Evolutionary conservation across 495 filamentous ascomycete genomes (phyloP), one percentile per base, ranked within the genome.

Genomic region (Neurospora sp.): DNA sequence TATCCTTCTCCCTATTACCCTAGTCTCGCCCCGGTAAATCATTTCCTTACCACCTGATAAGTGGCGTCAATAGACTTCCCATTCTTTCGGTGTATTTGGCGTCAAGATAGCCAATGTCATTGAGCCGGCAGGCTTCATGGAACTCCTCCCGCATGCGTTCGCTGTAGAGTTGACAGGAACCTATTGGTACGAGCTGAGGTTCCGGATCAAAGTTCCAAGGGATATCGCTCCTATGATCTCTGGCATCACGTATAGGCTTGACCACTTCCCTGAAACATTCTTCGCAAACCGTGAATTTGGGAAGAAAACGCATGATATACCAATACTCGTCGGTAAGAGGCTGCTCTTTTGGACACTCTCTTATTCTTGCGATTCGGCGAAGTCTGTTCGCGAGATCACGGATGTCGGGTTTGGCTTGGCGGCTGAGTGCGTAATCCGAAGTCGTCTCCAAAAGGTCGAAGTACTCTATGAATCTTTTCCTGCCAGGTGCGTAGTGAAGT

Each of bases 111-210:
- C 78, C 76, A 44, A 88, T 81, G 75, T 94, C 91, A 61, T 88
- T 83, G 20, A 85, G 84, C 71, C 82, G 75, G 69, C 90, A 86
- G 3, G 90, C 89, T 22, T 87, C 83, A 20, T 79, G 76, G 78
- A 93, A 93, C 9, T 90, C 84, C 1, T 84, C 81, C 48, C 92
- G 85, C 90, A 94, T 94, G n/a, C 89, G 87, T 10, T 85, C 81
- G n/a, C 90, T 91, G 74, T 92, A 94, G 8, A 94, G 82, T 80
- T 93, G 91, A 76, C 93, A 96, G 22, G 85, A 86, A 0, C 86
- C 88, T 42, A 88, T 82, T 4, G 85, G 82, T 37, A 37, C 35
- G 35, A 37, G 35, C 35, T 37, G 35, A 37, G 35, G 35, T 6
- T 37, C 35, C 35, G 35, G 35, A 37, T 37, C 35, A 37, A 37